Base-by-base conservation (phyloP, 2,329 filamentous ascomycete genomes). In the Talaromyces sp. region DNA sequence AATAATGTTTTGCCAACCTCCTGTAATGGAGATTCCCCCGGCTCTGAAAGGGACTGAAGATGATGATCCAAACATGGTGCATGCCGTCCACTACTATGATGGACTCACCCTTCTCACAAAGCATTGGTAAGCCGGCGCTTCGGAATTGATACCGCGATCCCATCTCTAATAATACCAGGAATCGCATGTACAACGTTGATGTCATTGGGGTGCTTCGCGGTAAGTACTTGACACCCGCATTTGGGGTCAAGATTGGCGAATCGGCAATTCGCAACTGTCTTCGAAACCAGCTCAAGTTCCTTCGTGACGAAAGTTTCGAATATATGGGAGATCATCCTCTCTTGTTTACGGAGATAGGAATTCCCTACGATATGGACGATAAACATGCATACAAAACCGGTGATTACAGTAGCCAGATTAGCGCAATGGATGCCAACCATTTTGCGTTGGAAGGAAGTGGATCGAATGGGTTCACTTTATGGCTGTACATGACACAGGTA, bases 291-390 rank as follows among this genome's bases (percentile, higher is more conserved):
- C 83, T 99, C 38, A 85, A 86, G 6, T 89, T 88, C 0, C 89
- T 99, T 57, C 84, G 87, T 55, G 83, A 96, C 65, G 95, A 99
- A 75, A 96, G 93, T 0, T 77, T 89, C n/a, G 89, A 96, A 59
- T 87, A 91, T 62, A 91, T 92, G 80, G 95, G 95, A 21, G 86
- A 89, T 24, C 93, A 96, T 67, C 95, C 95, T 0, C 91, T 92
- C 67, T 77, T 99, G 4, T 86, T 97, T 73, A 96, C 91, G 0
- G 95, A 99, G 72, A 98, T 98, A 69, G 95, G 95, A 8, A 97
- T 99, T 61, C 95, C 95, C 0, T 99, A 96, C 71, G 95, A 99
- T 71, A 98, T 99, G 96, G 93, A 99, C 70, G 88, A 96, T 66
- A 93, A 96, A 75, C 83, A 95, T 70, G 95, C 95, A 0, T 99